These are phyloP conservation scores for Fonsecaea monophora DNA, from an alignment of 2,329 filamentous ascomycete species.

Conservation along the genomic window DNA sequence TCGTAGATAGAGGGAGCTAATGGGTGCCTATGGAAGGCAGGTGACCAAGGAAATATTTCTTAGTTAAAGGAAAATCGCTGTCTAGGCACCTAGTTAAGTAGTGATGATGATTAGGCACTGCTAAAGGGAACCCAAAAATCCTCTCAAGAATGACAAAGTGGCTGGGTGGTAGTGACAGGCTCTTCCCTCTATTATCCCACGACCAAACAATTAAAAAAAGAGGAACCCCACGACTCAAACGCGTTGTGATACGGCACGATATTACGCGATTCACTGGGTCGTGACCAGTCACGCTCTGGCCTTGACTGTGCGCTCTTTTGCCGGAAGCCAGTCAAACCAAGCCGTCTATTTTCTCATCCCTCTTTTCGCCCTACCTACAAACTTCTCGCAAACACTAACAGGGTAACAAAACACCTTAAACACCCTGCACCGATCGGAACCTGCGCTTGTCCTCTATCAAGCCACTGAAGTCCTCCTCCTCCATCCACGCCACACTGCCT, in stretches of 20 bases:
- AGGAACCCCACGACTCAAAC: conserved; percentile 16
- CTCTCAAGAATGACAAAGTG: neutral
- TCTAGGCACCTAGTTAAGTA: neutral
- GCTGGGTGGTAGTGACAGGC: neutral
- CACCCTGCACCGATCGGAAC: neutral
- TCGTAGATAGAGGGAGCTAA: neutral
- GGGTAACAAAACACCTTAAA: neutral
- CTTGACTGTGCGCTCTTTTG: conserved; percentile 8
- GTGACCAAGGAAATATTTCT: neutral
- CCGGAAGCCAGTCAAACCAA: conserved; percentile 8
- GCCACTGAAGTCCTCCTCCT: conserved; percentile 1
- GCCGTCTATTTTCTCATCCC: conserved; percentile 15
- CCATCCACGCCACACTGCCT: neutral
- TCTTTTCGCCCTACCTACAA: conserved; percentile 10
- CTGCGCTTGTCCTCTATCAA: conserved; percentile 14
- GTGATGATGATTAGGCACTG: neutral
- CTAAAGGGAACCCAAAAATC: neutral
- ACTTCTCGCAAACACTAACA: conserved; percentile 16
- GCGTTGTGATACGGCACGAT: conserved; percentile 9
- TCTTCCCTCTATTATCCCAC: neutral
- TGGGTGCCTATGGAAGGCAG: neutral
- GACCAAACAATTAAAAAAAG: neutral
- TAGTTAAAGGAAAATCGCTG: neutral
- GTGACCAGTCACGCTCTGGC: conserved; percentile 14
- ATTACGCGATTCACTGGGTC: conserved; percentile 24